phyloP scores from a whole-genome alignment of 192 early-diverging fungal species.

The Physocladia obscura region DNA sequence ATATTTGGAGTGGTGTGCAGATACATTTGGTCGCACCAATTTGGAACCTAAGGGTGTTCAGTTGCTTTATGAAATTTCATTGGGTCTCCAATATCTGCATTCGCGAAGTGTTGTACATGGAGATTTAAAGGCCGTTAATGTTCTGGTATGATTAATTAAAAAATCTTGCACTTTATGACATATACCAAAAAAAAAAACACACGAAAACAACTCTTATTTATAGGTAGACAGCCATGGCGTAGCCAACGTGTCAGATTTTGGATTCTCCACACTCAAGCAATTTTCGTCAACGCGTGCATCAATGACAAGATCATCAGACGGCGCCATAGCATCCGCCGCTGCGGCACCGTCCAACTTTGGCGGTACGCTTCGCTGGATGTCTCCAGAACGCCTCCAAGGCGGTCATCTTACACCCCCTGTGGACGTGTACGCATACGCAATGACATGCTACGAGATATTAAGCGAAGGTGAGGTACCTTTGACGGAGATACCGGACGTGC shows the following conservation, averaged over 20 bases:
- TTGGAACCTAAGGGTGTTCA: not conserved
- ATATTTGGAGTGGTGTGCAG: constrained; percentile 33
- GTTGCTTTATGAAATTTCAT: constrained; percentile 38
- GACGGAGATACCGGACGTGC: constrained; percentile 22
- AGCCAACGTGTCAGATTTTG: constrained; percentile 33
- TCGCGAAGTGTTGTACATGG: constrained; percentile 31
- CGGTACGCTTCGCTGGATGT: constrained; percentile 36
- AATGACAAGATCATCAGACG: no score
- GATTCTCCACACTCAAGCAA: constrained; percentile 33
- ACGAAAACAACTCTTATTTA: no score
- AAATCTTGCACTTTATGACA: no score
- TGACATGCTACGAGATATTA: constrained; percentile 28
- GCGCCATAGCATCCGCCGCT: no score
- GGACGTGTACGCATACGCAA: constrained; percentile 35
- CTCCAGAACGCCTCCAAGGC: constrained; percentile 34
- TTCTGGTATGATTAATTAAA: constrained; percentile 29
- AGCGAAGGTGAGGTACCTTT: constrained; percentile 23
- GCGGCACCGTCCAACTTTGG: not conserved
- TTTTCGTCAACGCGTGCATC: constrained; percentile 20
- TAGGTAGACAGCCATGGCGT: constrained; percentile 27
- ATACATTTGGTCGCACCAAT: not conserved
- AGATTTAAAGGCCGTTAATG: constrained; percentile 41
- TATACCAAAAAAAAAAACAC: no score
- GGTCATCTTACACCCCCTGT: constrained; percentile 4
- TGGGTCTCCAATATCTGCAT: constrained; percentile 43